Base-by-base conservation (phyloP, 805 yeast species). In the Kuraishia ogatae region DNA sequence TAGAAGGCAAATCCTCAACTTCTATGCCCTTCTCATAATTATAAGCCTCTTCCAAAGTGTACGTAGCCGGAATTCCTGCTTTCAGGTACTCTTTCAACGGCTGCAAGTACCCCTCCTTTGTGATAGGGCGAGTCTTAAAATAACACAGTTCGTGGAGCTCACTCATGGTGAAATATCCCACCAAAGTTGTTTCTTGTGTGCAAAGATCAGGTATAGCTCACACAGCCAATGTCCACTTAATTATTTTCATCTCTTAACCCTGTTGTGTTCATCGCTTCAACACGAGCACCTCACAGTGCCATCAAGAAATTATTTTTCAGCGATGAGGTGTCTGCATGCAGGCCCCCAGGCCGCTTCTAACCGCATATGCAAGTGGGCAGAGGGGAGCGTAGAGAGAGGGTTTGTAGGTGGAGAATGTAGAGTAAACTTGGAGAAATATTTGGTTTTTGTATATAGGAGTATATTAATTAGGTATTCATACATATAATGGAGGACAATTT, bases 31-130 rank as follows among this genome's bases (percentile, higher is more conserved):
- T 68, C 52, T 77, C 80, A 61, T 70, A 84, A 53, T 82, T 82
- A 51, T 80, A 77, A 7, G 84, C 88, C 64, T 89, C 96, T 67
- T 88, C 94, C 11, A 85, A 66, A 0, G 96, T 89, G 58, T 89
- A 87, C 0, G 96, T 89, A 0, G 96, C 80, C 6, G 96, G 96
- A 15, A 89, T 82, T 1, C 96, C 96, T 24, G 75, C 74, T 50
- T 75, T 71, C 57, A 89, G 69, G 59, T 72, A 79, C 51, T 61
- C 67, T 50, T 71, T 73, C 50, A 89, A 67, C 10, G 74, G 68
- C 0, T 62, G 69, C n/a, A 82, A 53, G 61, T 83, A 80, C 0
- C 55, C 54, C 1, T 67, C 73, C 1, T 64, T 57, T 1, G 74
- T 66, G 21, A 87, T 74, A 1, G 93, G 93, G 28, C 88, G 68